A percentile compares a stretch with the other conserved stretches of the same genome.
Conservation (phyloP, 1,139 yeast genomes). For the Pichia sp. region DNA sequence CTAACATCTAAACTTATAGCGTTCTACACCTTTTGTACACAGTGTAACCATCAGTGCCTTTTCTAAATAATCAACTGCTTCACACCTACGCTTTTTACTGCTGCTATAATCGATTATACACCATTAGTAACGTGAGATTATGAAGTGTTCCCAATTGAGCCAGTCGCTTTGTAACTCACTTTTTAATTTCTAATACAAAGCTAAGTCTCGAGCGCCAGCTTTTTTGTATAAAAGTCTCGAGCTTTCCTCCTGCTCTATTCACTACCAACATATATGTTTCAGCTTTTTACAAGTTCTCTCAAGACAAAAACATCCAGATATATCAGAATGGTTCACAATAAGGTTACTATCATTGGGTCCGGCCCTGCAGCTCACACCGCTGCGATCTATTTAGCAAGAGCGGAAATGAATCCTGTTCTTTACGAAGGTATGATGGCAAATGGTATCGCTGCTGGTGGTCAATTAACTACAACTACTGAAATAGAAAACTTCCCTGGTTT, state of each 20-base stretch:
- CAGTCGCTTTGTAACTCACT: no score
- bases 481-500: slow-evolving; percentile 98
- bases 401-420: slow-evolving; percentile 87
- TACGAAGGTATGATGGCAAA: slow-evolving; percentile 97
- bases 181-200: background rate
- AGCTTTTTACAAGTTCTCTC: background rate
- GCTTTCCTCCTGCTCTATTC: background rate
- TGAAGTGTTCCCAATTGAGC: no score
- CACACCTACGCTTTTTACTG: no score
- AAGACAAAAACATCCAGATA: background rate
- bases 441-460: slow-evolving; percentile 99
- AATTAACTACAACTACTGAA: slow-evolving; percentile 95
- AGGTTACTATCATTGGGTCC: slow-evolving; percentile 89
- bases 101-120: no score
- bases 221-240: background rate
- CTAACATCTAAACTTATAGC: no score
- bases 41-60: no score
- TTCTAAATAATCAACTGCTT: no score
- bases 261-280: background rate
- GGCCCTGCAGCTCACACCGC: slow-evolving; percentile 99
- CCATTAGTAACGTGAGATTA: no score
- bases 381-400: slow-evolving; percentile 92
- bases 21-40: no score
- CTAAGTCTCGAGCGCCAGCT: background rate
- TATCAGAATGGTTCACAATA: slow-evolving; percentile 69